Percentiles rank a stretch among this genome's conserved stretches.
phyloP scores from a whole-genome alignment of 306 rosid genomes.

The Corylus heterophylla region DNA sequence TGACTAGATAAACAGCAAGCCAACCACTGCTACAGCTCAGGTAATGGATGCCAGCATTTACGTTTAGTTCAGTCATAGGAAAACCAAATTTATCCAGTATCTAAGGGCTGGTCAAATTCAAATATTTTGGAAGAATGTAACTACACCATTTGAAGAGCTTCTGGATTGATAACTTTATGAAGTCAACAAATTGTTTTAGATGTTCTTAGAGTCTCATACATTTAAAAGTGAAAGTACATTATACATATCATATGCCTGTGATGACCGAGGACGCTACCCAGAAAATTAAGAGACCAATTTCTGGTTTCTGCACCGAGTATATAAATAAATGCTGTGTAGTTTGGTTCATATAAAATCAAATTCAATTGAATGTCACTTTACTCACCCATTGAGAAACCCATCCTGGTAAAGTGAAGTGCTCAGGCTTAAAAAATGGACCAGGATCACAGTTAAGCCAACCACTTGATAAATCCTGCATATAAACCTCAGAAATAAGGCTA shows the following conservation, averaged over 20 bases:
- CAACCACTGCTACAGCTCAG: not conserved
- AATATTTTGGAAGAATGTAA: not conserved
- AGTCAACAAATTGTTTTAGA: not conserved
- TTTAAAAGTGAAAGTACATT: not conserved
- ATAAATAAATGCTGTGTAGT: not conserved
- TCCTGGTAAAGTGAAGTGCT: constrained; percentile 54
- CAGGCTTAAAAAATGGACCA: constrained; percentile 86
- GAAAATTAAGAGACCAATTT: not conserved
- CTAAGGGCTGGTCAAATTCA: not conserved
- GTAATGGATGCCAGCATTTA: not conserved
- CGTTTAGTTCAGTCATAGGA: not conserved
- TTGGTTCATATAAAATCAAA: constrained; percentile 1
- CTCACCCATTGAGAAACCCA: constrained; percentile 82
- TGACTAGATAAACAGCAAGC: not conserved
- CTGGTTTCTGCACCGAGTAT: not conserved
- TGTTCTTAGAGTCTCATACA: not conserved
- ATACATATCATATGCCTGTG: not conserved
- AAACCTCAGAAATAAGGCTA: constrained; percentile 23
- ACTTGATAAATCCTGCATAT: constrained; percentile 84
- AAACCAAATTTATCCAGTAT: not conserved
- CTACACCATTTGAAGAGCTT: not conserved
- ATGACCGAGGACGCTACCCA: not conserved
- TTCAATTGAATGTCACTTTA: constrained; percentile 16
- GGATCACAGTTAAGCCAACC: constrained; percentile 98
- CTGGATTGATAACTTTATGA: not conserved